Base-by-base conservation (phyloP, 2,329 filamentous ascomycete genomes). In the Aspergillus sclerotialis region DNA sequence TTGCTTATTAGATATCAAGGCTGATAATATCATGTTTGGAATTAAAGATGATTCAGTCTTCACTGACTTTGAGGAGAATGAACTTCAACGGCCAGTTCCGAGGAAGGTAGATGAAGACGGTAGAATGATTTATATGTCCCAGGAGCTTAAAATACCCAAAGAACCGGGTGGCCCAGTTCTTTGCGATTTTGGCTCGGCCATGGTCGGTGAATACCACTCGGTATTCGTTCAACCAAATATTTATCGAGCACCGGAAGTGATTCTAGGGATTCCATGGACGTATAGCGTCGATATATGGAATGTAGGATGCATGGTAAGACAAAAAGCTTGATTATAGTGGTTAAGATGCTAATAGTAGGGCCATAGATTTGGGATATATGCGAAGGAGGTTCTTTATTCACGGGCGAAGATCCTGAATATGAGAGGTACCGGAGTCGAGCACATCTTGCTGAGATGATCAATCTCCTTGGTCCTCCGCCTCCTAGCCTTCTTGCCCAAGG, bases 271-370 rank as follows among this genome's bases (percentile, higher is more conserved):
- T 3, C 59, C 62, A 2, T 75, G 70, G 71, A 53, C 54, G 0
- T 69, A 65, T 33, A 53, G 59, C 12, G 55, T 70, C 10, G 70
- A 76, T 49, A 67, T 76, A 33, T 76, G 71, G 71, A 72, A 69
- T 36, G 57, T 61, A 3, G 70, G 69, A 7, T 68, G 64, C 35
- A 63, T 74, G 70, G 68, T 72, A 55, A 54, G 61, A 26, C 16
- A 37, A 30, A 21, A 12, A 28, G 31, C 16, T 17, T 34, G 27
- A 42, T 38, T 19, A 16, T 36, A 36, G 16, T 28, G 29, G 8
- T 13, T 39, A 38, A 33, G 30, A 26, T 37, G 5, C 28, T 38
- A 36, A 40, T 33, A 19, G 11, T 40, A 35, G 8, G 3, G 4
- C 39, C 1, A 35, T 35, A 70, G 68, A 62, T 69, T 17, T 75